phyloP scores from a whole-genome alignment of 1,139 yeast genomes.

The Scheffersomyces lignicola region DNA sequence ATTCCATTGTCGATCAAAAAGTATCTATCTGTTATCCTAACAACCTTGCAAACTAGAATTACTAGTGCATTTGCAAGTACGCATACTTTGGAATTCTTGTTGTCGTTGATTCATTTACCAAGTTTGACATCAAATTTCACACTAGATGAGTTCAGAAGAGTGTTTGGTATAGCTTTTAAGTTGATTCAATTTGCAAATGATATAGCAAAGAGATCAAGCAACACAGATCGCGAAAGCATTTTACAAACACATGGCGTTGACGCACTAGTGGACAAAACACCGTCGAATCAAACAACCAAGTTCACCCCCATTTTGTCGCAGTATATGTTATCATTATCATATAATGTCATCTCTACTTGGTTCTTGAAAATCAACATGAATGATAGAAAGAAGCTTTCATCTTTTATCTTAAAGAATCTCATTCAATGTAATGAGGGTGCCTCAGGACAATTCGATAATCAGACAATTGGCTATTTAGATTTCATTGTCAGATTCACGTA shows the following conservation, averaged over 20 bases:
- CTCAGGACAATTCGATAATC: conserved; percentile 41
- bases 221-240: conserved; percentile 5
- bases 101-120: conserved; percentile 67
- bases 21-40: conserved; percentile 62
- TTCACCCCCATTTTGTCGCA: conserved; percentile 53
- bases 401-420: conserved; percentile 63
- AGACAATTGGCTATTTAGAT: conserved; percentile 66
- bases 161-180: conserved; percentile 81
- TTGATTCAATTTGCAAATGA: conserved; percentile 74
- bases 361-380: conserved; percentile 61
- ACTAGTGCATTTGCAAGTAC: conserved; percentile 70
- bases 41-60: conserved; percentile 70
- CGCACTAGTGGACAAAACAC: conserved; percentile 40
- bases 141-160: conserved; percentile 73
- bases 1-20: conserved; percentile 73
- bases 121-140: conserved; percentile 70
- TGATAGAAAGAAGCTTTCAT: conserved; percentile 60
- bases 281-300: conserved; percentile 49
- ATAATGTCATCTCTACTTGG: conserved; percentile 71
- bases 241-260: conserved; percentile 43
- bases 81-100: conserved; percentile 73
- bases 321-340: conserved; percentile 64
- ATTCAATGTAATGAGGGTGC: conserved; percentile 34
- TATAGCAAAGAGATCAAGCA: conserved; percentile 24
- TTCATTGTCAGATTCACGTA: conserved; percentile 67